Evolutionary conservation across 495 filamentous ascomycete species (phyloP).

Genomic region (Penicillium paxilli): DNA sequence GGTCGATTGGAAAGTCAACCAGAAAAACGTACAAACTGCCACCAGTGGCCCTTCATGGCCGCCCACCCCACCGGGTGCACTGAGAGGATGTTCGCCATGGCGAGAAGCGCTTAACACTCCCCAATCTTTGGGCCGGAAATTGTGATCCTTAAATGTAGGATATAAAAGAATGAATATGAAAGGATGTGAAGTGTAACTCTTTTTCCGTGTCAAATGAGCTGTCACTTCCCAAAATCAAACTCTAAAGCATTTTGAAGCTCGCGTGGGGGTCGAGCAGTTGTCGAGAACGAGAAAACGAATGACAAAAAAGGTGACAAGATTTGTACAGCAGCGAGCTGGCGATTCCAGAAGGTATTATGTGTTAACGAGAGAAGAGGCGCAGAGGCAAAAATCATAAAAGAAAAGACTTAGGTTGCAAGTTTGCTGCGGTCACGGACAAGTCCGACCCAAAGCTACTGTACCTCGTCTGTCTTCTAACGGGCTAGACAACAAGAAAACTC

Average conservation of each 20-base stretch:
- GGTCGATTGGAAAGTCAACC: constrained; percentile 6
- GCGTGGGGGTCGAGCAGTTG: background rate
- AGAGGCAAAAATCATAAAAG: background rate
- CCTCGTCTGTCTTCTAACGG: constrained; percentile 3
- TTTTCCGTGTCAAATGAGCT: background rate
- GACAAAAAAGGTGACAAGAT: background rate
- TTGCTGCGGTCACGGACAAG: constrained; percentile 1
- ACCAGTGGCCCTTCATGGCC: constrained; percentile 40
- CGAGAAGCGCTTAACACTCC: background rate
- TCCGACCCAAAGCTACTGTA: constrained; percentile 3
- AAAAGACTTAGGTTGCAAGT: background rate
- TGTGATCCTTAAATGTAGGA: background rate
- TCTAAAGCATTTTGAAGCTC: constrained; percentile 3
- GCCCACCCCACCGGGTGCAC: constrained; percentile 37
- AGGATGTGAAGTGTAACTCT: background rate
- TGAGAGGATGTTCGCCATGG: constrained; percentile 34
- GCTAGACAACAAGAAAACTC: constrained; percentile 4
- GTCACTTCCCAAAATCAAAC: background rate
- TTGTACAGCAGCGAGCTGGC: background rate
- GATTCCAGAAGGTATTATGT: constrained; percentile 3
- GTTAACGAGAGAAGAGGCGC: background rate
- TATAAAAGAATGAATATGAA: background rate
- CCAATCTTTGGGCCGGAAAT: background rate
- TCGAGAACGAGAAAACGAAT: constrained; percentile 10
- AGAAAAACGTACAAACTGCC: constrained; percentile 41